Conservation (phyloP, 2,329 filamentous ascomycete species). For the Microascus cirrosus region DNA sequence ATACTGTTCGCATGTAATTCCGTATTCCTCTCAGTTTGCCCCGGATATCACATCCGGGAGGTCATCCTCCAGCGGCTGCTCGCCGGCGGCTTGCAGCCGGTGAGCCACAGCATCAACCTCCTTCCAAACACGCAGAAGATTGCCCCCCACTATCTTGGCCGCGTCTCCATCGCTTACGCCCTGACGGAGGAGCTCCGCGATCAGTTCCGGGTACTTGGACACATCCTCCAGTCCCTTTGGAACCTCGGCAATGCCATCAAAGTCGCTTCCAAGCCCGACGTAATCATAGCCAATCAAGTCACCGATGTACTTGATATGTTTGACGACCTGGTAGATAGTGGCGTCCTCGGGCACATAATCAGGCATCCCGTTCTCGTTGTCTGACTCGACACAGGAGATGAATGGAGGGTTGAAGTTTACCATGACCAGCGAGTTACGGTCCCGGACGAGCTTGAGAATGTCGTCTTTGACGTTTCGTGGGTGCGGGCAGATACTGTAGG, state of each 20-base stretch:
- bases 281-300: slow-evolving; percentile 75
- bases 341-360: slow-evolving; percentile 55
- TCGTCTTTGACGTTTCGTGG: slow-evolving; percentile 85
- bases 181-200: slow-evolving; percentile 61
- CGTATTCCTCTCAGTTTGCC: background rate
- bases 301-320: slow-evolving; percentile 76
- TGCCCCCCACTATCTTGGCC: slow-evolving; percentile 65
- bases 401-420: slow-evolving; percentile 81
- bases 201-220: slow-evolving; percentile 66
- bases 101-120: slow-evolving; percentile 64
- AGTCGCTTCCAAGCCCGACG: slow-evolving; percentile 83
- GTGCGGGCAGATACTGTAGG: slow-evolving; percentile 71
- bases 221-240: slow-evolving; percentile 77
- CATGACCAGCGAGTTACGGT: slow-evolving; percentile 71
- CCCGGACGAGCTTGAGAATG: slow-evolving; percentile 65
- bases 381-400: slow-evolving; percentile 58
- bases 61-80: slow-evolving; percentile 42
- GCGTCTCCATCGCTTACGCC: slow-evolving; percentile 67
- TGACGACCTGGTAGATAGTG: slow-evolving; percentile 65
- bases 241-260: slow-evolving; percentile 61
- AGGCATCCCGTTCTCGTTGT: slow-evolving; percentile 53
- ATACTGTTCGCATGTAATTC: background rate
- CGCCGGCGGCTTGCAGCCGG: slow-evolving; percentile 49
- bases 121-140: slow-evolving; percentile 74
- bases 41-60: slow-evolving; percentile 10